Evolutionary conservation across 1,284 basidiomycete species (phyloP).

Genomic region (Trametes hirsuta): DNA sequence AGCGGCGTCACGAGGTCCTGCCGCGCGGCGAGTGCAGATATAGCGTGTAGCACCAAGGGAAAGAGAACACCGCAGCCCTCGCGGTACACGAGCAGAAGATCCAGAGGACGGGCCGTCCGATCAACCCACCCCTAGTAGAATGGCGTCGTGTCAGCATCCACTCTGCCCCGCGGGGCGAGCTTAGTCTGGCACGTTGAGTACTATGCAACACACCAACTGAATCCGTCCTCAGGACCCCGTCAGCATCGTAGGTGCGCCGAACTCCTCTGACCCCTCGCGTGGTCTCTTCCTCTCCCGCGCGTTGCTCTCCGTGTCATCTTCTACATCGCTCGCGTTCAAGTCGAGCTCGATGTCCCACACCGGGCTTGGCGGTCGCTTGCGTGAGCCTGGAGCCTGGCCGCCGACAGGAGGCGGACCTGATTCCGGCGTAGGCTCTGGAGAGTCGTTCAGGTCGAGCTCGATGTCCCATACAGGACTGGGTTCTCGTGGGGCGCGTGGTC

Average conservation of each 20-base stretch:
- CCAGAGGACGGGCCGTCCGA: too few relatives aligned
- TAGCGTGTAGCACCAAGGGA: too few relatives aligned
- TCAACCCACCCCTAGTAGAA: too few relatives aligned
- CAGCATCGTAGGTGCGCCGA: constrained; percentile 23
- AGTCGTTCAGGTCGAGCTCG: constrained; percentile 40
- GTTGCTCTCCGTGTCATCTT: constrained; percentile 16
- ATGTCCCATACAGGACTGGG: constrained; percentile 44
- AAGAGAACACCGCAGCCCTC: too few relatives aligned
- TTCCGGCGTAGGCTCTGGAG: constrained; percentile 23
- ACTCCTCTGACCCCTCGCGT: constrained; percentile 21
- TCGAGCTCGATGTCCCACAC: constrained; percentile 67
- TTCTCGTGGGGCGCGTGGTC: constrained; percentile 21
- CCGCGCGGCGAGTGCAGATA: too few relatives aligned
- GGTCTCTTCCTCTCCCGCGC: constrained; percentile 14
- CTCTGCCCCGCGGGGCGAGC: too few relatives aligned
- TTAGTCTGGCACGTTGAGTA: too few relatives aligned
- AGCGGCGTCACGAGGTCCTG: too few relatives aligned
- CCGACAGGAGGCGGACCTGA: constrained; percentile 16
- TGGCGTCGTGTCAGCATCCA: too few relatives aligned
- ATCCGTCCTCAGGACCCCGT: not conserved
- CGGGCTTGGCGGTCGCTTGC: constrained; percentile 35
- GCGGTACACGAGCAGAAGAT: too few relatives aligned
- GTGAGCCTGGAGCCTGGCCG: not conserved
- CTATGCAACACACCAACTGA: too few relatives aligned
- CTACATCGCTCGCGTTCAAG: constrained; percentile 39